A percentile compares a stretch with the other conserved stretches of the same genome.
Conservation (phyloP, 495 filamentous ascomycete species). For the Daldinia caldariorum region DNA sequence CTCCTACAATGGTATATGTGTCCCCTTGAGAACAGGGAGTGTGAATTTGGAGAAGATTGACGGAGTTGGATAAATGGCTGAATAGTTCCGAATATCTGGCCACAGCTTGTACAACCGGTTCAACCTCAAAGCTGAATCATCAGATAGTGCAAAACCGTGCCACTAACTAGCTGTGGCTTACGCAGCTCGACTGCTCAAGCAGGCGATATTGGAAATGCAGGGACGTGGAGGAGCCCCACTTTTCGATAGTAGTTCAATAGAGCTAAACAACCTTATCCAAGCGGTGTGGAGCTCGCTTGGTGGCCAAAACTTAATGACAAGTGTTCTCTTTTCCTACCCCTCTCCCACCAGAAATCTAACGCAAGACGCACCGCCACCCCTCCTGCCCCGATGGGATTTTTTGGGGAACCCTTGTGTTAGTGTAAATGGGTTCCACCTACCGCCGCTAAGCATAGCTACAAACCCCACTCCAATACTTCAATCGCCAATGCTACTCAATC, state of each 20-base stretch:
- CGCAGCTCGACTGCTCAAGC: constrained; percentile 5
- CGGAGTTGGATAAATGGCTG: constrained; percentile 37
- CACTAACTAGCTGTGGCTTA: constrained; percentile 32
- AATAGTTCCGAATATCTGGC: constrained; percentile 47
- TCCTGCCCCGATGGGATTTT: constrained; percentile 13
- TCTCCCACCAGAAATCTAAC: background rate
- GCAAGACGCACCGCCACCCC: constrained; percentile 29
- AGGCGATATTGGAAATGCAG: constrained; percentile 33
- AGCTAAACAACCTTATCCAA: background rate
- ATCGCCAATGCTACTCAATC: background rate
- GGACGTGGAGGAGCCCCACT: constrained; percentile 34
- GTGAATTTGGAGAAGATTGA: constrained; percentile 43
- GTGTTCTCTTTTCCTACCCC: constrained; percentile 45
- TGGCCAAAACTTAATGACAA: constrained; percentile 36
- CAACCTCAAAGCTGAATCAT: constrained; percentile 34
- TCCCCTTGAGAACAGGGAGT: constrained; percentile 41
- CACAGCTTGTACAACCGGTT: constrained; percentile 15
- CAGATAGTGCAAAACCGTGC: constrained; percentile 25
- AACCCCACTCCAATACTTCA: constrained; percentile 11
- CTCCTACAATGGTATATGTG: constrained; percentile 46
- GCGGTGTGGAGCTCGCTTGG: background rate
- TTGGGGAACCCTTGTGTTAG: constrained; percentile 37
- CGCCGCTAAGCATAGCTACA: background rate
- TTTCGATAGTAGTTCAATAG: constrained; percentile 4
- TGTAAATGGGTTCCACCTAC: background rate